Evolutionary conservation across 108 stramenopile genomes (phyloP).

Genomic region (Seminavis robusta): DNA sequence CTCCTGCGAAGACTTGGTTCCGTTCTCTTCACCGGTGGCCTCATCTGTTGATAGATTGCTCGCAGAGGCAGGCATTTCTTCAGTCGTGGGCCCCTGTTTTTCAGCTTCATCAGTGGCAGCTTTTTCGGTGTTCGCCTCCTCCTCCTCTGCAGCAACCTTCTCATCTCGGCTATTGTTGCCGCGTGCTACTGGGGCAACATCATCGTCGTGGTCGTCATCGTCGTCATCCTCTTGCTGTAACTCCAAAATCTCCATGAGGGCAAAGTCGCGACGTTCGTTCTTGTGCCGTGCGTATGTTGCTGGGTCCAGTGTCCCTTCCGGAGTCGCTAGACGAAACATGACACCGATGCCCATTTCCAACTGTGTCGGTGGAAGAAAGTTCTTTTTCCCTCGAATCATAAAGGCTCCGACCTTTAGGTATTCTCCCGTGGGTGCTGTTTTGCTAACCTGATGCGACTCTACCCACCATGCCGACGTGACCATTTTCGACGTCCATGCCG

Average conservation of each 20-base stretch:
- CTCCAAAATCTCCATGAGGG: slow-evolving; percentile 58
- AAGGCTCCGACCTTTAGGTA: slow-evolving; percentile 95
- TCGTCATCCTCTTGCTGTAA: slow-evolving; percentile 16
- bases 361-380: slow-evolving; percentile 84
- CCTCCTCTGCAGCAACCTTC: background rate
- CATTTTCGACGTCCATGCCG: slow-evolving; percentile 90
- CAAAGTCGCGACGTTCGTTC: slow-evolving; percentile 85
- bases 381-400: slow-evolving; percentile 97
- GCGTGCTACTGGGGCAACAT: background rate
- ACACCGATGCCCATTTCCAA: slow-evolving; percentile 96
- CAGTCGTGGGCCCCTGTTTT: background rate
- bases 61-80: background rate
- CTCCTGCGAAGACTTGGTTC: background rate
- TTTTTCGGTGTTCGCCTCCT: background rate
- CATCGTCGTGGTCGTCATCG: no score
- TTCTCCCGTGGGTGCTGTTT: slow-evolving; percentile 96
- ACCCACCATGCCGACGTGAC: slow-evolving; percentile 94
- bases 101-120: no score
- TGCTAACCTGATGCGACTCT: slow-evolving; percentile 91
- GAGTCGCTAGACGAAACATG: slow-evolving; percentile 91
- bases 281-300: slow-evolving; percentile 80
- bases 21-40: background rate
- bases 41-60: background rate
- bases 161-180: background rate
- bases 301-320: slow-evolving; percentile 74